Base-by-base conservation (phyloP, 371 early-diverging fungal species). In the Lichtheimia corymbifera region DNA sequence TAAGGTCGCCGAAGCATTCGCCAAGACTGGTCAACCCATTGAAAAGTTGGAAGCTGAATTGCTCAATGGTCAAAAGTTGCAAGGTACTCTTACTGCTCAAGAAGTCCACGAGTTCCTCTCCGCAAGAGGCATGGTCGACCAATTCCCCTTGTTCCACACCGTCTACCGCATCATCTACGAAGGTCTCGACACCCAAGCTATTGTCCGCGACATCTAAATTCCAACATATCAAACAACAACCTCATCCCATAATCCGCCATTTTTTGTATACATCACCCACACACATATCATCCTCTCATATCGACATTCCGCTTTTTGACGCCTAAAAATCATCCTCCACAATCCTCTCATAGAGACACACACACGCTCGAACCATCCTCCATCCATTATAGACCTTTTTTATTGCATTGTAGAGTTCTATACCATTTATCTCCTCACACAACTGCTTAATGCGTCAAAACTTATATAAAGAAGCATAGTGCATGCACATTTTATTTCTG, bases 51-150 rank as follows among this genome's bases (percentile, higher is more conserved):
- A 99, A 71, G 67, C 83, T 56, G 95, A 96, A 66, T 79, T 94
- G 79, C 85, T 99, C 67, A 94, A 95, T 67, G 98, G 98, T 35
- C 98, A 98, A 69, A 98, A 99, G 79, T 83, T 99, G 50, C 99
- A 99, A 78, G 99, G 99, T 56, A 93, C 97, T 17, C 74, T 91
- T 43, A 97, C 99, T 0, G 91, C 94, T 24, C 79, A 90, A 72
- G 96, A 97, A 74, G 89, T 98, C 50, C 80, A 93, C 70, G 76
- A 88, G 63, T 93, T 94, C 68, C 77, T 98, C 58, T 71, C 75
- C 49, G 78, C 77, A 49, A 71, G 86, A 58, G 76, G 85, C 22
- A 67, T 90, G 62, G 78, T 77, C 52, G 61, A 66, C 6, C 83
- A 84, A 44, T 95, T 93, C 83, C 97, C 96, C 11, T 75, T 97